Percentiles rank a stretch among this genome's conserved stretches.
Evolutionary conservation across 768 basidiomycete genomes (phyloP).

Genomic region (Nidula microcarpa): DNA sequence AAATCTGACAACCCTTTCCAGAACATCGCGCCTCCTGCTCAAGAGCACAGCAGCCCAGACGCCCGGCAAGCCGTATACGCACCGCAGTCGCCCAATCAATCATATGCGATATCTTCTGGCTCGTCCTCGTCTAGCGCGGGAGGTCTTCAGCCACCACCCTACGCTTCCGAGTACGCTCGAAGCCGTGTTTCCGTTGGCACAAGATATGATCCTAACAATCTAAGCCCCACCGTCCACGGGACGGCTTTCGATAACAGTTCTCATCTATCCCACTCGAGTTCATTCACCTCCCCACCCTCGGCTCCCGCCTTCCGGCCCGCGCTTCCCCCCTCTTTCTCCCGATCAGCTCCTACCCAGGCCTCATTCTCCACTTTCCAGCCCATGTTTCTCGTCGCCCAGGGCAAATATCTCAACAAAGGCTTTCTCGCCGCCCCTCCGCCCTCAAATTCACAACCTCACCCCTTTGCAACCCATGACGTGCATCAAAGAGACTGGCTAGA

Average conservation of each 20-base stretch:
- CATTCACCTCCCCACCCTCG: background rate
- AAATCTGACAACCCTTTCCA: no score
- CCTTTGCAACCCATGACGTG: conserved; percentile 49
- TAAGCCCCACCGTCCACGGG: background rate
- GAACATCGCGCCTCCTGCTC: no score
- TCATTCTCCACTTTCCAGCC: conserved; percentile 25
- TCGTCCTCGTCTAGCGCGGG: background rate
- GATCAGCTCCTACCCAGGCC: conserved; percentile 10
- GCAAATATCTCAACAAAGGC: conserved; percentile 32
- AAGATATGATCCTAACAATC: background rate
- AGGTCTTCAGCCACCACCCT: background rate
- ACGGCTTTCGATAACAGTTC: background rate
- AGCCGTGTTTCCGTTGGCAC: background rate
- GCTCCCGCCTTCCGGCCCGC: background rate
- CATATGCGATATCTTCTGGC: background rate
- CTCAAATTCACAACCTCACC: conserved; percentile 34
- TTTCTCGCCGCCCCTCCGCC: conserved; percentile 43
- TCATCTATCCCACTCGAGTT: background rate
- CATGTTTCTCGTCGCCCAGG: conserved; percentile 21
- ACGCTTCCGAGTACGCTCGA: background rate
- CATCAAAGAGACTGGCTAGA: conserved; percentile 46
- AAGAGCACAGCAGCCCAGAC: no score
- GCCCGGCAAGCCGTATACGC: no score
- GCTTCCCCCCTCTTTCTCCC: conserved; percentile 7
- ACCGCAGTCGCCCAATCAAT: no score